Conservation (phyloP, 108 stramenopile species). For the Aurantiochytrium sp. region DNA sequence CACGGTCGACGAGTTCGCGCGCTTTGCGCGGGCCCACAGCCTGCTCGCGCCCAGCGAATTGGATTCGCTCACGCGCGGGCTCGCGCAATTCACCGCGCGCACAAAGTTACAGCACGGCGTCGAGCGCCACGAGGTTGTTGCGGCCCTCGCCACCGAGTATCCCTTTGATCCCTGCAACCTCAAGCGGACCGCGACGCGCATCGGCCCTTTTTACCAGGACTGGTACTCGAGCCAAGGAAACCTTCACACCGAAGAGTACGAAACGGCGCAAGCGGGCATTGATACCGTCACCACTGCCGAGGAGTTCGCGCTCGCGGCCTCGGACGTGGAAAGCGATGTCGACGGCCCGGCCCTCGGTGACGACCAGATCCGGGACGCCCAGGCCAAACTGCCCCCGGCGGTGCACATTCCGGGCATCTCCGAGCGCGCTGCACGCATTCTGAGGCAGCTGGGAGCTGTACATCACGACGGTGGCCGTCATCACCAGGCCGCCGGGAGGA, state of each 20-base stretch:
- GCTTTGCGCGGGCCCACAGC: background rate
- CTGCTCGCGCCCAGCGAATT: background rate
- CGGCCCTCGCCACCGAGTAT: background rate
- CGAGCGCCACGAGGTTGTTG: background rate
- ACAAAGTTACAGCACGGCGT: background rate
- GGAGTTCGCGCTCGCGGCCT: no score
- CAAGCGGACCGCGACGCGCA: background rate
- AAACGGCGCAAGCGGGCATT: background rate
- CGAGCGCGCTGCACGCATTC: constrained; percentile 4
- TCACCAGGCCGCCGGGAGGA: no score
- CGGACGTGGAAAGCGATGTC: background rate
- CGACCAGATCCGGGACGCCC: background rate
- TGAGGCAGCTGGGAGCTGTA: background rate
- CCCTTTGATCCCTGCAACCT: constrained; percentile 12
- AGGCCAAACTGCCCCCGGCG: background rate
- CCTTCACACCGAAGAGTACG: background rate
- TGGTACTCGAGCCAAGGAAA: background rate
- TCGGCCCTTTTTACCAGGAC: background rate
- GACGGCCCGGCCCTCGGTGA: background rate
- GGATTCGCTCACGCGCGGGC: background rate
- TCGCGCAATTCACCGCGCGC: background rate
- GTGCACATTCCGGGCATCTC: constrained; percentile 10
- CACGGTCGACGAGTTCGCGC: background rate
- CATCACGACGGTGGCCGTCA: background rate
- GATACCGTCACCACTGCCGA: no score